Base-by-base conservation (phyloP, 257 asterid species). In the Nicotiana otophora region DNA sequence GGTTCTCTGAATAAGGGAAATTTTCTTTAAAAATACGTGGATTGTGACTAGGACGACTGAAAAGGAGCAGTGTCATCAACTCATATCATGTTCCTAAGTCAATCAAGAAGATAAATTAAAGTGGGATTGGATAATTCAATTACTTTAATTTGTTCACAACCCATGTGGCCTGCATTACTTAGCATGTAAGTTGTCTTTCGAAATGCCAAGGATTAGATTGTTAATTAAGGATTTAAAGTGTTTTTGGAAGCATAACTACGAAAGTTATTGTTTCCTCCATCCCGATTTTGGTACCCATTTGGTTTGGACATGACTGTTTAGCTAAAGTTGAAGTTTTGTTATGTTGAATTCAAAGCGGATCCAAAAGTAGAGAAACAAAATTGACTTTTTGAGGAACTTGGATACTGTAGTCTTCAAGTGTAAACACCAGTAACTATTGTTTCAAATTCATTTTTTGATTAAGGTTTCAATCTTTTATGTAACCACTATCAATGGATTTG, bases 81-180 rank as follows among this genome's bases (percentile, higher is more conserved):
- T 53, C 17, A 53, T 53, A 53, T 53, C 58, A 53, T 53, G 58
- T 48, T 66, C 16, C 72, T 75, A 75, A n/a, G 84, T 77, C 78
- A 84, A 82, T 84, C n/a, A 31, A 80, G 79, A 83, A 20, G 3
- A 30, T 66, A 11, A 23, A 23, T 23, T 23, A 0, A 36, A 28
- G 39, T 26, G 39, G 46, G 16, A 68, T 11, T 82, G 57, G 57
- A 57, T 55, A 34, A 36, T 33, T 61, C 63, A 57, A 72, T 70
- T 16, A 11, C 67, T 26, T 84, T 23, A 23, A 23, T 23, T 23
- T 60, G 16, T 54, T 48, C 16, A 63, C 83, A 57, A 48, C 66
- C 53, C 89, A 90, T 85, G 93, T 87, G 93, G 86, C 77, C 36
- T 86, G 89, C 88, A 63, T 90, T 91, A 51, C 93, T 90, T 90